These are phyloP conservation scores for Xylaria sp. DNA, from an alignment of 2,329 filamentous ascomycete species.

Conservation along the genomic window DNA sequence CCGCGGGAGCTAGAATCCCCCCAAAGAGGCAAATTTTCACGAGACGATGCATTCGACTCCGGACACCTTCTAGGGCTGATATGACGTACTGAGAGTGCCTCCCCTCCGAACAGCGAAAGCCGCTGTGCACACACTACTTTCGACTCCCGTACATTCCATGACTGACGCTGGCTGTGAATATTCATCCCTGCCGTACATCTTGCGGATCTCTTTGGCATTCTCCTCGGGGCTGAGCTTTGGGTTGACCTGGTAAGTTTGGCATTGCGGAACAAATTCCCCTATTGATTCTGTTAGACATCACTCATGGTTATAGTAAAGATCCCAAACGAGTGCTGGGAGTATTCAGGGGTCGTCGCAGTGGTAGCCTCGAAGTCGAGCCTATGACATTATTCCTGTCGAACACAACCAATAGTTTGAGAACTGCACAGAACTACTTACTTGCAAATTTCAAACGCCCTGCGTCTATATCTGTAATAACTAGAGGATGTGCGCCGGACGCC, in stretches of 20 bases:
- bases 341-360: background rate
- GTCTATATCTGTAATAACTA: conserved; percentile 73
- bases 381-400: background rate
- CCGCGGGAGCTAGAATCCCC: conserved; percentile 1
- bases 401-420: background rate
- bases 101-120: conserved; percentile 67
- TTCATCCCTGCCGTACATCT: conserved; percentile 63
- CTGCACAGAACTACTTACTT: conserved; percentile 40
- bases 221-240: conserved; percentile 57
- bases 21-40: conserved; percentile 20
- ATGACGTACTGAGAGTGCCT: conserved; percentile 60
- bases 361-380: background rate
- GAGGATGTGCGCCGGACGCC: conserved; percentile 71
- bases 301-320: background rate
- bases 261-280: conserved; percentile 64
- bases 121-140: conserved; percentile 70
- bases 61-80: conserved; percentile 1
- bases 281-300: conserved; percentile 15
- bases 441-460: conserved; percentile 67
- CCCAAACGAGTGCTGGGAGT: background rate
- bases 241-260: conserved; percentile 65
- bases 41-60: conserved; percentile 11
- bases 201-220: conserved; percentile 64
- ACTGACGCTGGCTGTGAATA: conserved; percentile 68
- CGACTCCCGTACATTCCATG: conserved; percentile 74